These are phyloP conservation scores for Cocos nucifera DNA, from an alignment of 176 grass and related monocot species.

Conservation along the genomic window DNA sequence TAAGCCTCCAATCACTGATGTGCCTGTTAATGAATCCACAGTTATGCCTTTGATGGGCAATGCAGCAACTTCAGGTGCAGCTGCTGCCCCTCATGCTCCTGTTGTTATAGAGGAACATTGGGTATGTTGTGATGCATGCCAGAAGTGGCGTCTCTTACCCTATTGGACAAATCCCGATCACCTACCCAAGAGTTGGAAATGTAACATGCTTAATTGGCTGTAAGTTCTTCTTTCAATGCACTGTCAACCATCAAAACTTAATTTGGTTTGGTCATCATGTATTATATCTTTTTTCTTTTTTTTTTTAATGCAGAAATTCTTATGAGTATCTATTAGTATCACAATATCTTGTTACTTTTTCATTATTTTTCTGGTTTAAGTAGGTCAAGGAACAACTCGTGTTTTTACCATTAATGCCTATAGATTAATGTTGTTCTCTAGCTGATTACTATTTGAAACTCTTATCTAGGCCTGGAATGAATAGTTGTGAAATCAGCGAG, in stretches of 20 bases:
- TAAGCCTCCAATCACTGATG: conserved; percentile 23
- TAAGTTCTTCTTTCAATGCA: conserved; percentile 40
- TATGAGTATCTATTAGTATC: too few species aligned
- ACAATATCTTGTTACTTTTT: too few species aligned
- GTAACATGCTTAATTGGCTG: conserved; percentile 90
- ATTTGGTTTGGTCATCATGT: too few species aligned
- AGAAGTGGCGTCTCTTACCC: conserved; percentile 90
- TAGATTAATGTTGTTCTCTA: conserved; percentile 18
- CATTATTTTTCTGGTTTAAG: conserved; percentile 1
- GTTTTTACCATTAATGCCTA: conserved; percentile 14
- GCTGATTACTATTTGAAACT: conserved; percentile 10
- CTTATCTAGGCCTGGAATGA: conserved; percentile 76
- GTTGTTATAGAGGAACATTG: conserved; percentile 83
- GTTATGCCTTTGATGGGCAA: conserved; percentile 36
- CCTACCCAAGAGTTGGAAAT: conserved; percentile 88
- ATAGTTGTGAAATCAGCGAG: conserved; percentile 79
- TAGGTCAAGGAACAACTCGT: neutral
- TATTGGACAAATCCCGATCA: conserved; percentile 52
- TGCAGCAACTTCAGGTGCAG: conserved; percentile 36
- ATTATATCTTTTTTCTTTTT: too few species aligned
- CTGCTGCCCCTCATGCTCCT: conserved; percentile 28
- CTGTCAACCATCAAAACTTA: too few species aligned
- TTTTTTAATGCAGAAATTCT: too few species aligned
- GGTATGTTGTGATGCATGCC: conserved; percentile 90
- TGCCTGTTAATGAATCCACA: conserved; percentile 23